Conservation (phyloP, 2,329 filamentous ascomycete species). For the Venturia nashicola region DNA sequence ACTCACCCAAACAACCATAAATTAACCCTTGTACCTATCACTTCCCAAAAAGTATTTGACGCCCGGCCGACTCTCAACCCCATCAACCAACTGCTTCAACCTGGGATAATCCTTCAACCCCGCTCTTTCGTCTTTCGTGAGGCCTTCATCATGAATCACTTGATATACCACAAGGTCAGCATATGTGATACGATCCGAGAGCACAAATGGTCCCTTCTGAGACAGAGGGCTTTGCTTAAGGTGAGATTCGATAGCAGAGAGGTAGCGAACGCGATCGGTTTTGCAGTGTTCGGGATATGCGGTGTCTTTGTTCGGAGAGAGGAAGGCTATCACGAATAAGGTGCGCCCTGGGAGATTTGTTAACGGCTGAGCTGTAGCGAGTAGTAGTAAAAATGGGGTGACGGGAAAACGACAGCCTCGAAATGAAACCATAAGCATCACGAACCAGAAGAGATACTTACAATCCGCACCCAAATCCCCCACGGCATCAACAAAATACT, state of each 20-base stretch:
- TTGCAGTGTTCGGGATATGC: constrained; percentile 18
- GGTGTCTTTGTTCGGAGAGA: constrained; percentile 16
- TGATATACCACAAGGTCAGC: constrained; percentile 11
- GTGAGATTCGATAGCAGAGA: constrained; percentile 10
- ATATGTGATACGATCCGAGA: constrained; percentile 18
- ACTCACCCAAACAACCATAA: background rate
- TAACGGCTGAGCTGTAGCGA: background rate
- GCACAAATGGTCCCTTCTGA: constrained; percentile 17
- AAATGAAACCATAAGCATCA: too few relatives aligned
- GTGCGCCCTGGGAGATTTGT: constrained; percentile 16
- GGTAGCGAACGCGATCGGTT: constrained; percentile 13
- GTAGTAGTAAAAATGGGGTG: too few relatives aligned
- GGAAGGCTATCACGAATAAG: constrained; percentile 19
- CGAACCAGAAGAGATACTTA: constrained; percentile 8
- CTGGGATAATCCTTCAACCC: constrained; percentile 18
- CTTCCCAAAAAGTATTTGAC: constrained; percentile 18
- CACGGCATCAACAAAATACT: constrained; percentile 21
- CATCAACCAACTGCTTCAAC: constrained; percentile 18
- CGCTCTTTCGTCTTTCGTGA: constrained; percentile 17
- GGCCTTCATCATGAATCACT: constrained; percentile 19
- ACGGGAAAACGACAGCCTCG: too few relatives aligned
- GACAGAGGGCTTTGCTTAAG: background rate
- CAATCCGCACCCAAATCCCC: constrained; percentile 20
- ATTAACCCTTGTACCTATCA: constrained; percentile 16
- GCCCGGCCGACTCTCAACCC: constrained; percentile 17